Evolutionary conservation across 805 yeast genomes (phyloP).

Genomic region (Kuraishia molischiana): DNA sequence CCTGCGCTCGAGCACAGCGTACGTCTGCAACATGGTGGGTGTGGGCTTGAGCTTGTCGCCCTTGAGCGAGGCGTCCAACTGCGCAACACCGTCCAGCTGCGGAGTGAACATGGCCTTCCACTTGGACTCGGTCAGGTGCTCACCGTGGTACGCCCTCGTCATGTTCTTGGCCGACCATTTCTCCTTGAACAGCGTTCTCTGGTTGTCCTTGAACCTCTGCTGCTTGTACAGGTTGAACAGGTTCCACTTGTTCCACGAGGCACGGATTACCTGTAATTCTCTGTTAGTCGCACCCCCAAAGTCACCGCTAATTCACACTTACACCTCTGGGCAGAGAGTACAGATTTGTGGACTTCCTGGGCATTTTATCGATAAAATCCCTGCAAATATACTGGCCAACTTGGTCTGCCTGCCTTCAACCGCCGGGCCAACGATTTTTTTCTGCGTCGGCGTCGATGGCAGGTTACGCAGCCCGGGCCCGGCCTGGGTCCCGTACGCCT

Average conservation of each 20-base stretch:
- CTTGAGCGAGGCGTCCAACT: constrained; percentile 70
- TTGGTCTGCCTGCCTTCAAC: too few species aligned
- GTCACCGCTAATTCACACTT: not conserved
- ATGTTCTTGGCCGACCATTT: constrained; percentile 89
- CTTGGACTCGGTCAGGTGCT: constrained; percentile 75
- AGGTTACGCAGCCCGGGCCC: too few species aligned
- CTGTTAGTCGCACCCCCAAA: not conserved
- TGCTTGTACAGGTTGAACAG: constrained; percentile 82
- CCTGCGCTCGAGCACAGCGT: constrained; percentile 79
- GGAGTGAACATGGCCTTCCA: constrained; percentile 66
- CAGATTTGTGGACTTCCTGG: constrained; percentile 48
- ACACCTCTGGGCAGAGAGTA: constrained; percentile 51
- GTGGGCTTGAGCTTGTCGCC: constrained; percentile 50
- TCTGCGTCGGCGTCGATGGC: too few species aligned
- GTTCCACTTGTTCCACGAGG: constrained; percentile 88
- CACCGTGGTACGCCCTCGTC: constrained; percentile 94
- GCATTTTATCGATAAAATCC: too few species aligned
- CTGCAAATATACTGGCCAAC: too few species aligned
- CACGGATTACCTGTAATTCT: constrained; percentile 47
- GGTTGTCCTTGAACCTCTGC: constrained; percentile 39
- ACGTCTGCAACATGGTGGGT: constrained; percentile 84
- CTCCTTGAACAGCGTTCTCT: constrained; percentile 77
- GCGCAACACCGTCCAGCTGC: constrained; percentile 77
- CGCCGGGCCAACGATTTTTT: too few species aligned
- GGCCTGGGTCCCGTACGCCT: too few species aligned